Evolutionary conservation across 805 yeast species (phyloP).

Genomic region (Zygosaccharomyces gambellarensis): DNA sequence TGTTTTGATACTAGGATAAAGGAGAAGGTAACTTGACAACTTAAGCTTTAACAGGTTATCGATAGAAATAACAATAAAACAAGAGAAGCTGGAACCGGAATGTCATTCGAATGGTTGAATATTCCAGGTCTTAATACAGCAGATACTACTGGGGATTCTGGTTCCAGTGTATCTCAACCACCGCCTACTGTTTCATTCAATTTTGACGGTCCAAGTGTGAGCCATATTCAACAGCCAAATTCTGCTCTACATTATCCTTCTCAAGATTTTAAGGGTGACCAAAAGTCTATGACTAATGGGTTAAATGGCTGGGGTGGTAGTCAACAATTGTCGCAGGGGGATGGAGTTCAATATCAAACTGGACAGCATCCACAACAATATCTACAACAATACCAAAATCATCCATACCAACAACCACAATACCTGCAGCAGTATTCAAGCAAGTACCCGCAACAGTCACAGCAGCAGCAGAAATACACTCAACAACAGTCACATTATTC

Average conservation of each 20-base stretch:
- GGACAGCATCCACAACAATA: slow-evolving; percentile 1
- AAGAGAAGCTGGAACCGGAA: slow-evolving; percentile 17
- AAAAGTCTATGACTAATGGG: background rate
- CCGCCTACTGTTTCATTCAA: slow-evolving; percentile 55
- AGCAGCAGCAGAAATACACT: background rate
- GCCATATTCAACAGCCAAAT: background rate
- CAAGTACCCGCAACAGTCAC: background rate
- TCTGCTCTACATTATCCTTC: background rate
- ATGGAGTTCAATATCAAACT: background rate
- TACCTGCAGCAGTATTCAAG: background rate
- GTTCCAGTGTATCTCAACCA: slow-evolving; percentile 21
- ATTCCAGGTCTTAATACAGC: slow-evolving; percentile 36
- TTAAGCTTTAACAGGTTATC: background rate
- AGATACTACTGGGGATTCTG: slow-evolving; percentile 17
- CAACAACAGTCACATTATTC: background rate
- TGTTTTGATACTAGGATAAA: background rate
- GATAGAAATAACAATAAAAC: background rate
- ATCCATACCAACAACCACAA: slow-evolving; percentile 6
- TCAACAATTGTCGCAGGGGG: background rate
- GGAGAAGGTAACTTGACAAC: slow-evolving; percentile 2
- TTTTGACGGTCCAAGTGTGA: slow-evolving; percentile 4
- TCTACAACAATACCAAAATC: slow-evolving; percentile 8
- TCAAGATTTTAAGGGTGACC: background rate
- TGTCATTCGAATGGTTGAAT: slow-evolving; percentile 53
- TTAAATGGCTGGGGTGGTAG: background rate